Evolutionary conservation across 2,329 filamentous ascomycete species (phyloP).

Genomic region (Fusarium anthophilum): DNA sequence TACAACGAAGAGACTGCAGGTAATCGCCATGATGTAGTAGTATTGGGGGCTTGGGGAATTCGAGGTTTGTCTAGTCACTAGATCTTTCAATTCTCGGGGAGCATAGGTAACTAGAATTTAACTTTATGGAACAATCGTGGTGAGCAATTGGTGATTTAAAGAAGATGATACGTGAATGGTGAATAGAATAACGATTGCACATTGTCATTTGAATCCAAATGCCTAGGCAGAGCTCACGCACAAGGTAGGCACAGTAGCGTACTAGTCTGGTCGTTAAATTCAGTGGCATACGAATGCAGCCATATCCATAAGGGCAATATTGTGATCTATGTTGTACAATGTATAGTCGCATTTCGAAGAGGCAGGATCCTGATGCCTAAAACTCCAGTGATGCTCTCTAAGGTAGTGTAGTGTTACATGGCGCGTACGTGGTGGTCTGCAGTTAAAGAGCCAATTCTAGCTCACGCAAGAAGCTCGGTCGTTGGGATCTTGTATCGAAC

Average conservation of each 20-base stretch:
- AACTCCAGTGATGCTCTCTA: constrained; percentile 46
- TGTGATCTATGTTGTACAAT: constrained; percentile 41
- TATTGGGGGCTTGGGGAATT: not conserved
- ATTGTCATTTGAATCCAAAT: not conserved
- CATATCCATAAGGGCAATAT: constrained; percentile 15
- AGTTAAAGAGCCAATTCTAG: constrained; percentile 1
- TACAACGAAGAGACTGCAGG: not conserved
- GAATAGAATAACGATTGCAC: not conserved
- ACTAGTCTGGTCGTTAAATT: not conserved
- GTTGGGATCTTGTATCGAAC: constrained; percentile 5
- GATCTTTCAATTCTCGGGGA: not conserved
- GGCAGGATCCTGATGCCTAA: constrained; percentile 31
- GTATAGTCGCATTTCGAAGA: constrained; percentile 36
- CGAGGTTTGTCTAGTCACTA: not conserved
- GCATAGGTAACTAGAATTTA: not conserved
- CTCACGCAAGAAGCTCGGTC: constrained; percentile 12
- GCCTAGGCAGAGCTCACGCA: not conserved
- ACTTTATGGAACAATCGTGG: not conserved
- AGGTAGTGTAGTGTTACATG: constrained; percentile 43
- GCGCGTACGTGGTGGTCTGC: constrained; percentile 9
- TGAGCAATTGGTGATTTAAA: constrained; percentile 1
- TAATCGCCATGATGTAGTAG: not conserved
- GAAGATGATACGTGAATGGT: not conserved
- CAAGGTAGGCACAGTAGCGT: not conserved
- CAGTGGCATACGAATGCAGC: constrained; percentile 4